These are phyloP conservation scores for Xerocomus spinulosus DNA, from an alignment of 768 basidiomycete species.

Conservation along the genomic window DNA sequence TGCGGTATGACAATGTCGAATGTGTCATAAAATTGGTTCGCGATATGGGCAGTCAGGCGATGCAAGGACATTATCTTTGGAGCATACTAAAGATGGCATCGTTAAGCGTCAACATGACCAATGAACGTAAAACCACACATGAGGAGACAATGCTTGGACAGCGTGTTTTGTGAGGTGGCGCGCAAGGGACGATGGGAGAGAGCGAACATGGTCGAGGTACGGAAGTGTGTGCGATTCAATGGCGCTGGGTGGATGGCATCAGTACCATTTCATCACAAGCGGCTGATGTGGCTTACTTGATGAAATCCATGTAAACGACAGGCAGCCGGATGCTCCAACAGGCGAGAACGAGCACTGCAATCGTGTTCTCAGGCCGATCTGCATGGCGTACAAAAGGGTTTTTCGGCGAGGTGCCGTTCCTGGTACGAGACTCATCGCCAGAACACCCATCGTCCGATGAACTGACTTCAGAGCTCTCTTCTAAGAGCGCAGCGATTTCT, in stretches of 20 bases:
- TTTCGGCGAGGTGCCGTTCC: conserved; percentile 7
- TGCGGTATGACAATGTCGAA: conserved; percentile 69
- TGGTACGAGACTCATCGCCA: conserved; percentile 10
- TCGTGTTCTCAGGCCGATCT: conserved; percentile 43
- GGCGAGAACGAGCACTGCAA: conserved; percentile 68
- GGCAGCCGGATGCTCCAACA: conserved; percentile 82
- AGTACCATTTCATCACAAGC: not conserved
- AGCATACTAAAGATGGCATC: conserved; percentile 46
- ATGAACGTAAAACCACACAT: conserved; percentile 37
- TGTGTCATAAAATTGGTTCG: conserved; percentile 45
- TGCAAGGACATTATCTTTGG: conserved; percentile 60
- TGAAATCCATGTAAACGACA: conserved; percentile 68
- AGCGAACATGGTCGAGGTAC: conserved; percentile 67
- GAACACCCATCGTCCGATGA: conserved; percentile 27
- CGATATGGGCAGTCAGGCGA: conserved; percentile 55
- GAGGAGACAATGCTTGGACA: conserved; percentile 62
- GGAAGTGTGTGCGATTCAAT: conserved; percentile 76
- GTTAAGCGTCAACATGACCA: conserved; percentile 11
- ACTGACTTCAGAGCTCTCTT: conserved; percentile 35
- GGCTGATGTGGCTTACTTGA: conserved; percentile 44
- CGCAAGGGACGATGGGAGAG: conserved; percentile 58
- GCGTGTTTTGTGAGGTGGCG: conserved; percentile 71
- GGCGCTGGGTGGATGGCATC: conserved; percentile 40
- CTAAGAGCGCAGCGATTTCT: conserved; percentile 38
- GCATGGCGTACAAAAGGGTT: conserved; percentile 25